Evolutionary conservation across 495 filamentous ascomycete species (phyloP), one percentile per base, ranked within the genome.

Genomic region (Penicillium pancosmium): DNA sequence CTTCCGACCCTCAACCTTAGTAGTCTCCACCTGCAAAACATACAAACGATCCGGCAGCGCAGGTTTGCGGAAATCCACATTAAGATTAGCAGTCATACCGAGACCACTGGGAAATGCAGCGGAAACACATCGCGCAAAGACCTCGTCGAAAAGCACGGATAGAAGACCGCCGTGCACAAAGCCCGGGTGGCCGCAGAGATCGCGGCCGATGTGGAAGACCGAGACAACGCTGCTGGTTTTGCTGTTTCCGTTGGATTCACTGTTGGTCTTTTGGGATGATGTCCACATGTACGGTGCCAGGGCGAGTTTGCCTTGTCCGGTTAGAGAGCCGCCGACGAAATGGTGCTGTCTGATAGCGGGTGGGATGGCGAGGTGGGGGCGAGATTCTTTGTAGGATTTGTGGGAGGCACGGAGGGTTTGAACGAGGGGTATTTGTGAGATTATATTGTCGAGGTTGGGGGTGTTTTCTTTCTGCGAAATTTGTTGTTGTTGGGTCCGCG

Each of bases 201-300:
- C 62, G 2, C 57, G 43, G 13, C 75, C 75, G 11, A 75, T 65
- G 47, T 78, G 75, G 65, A 78, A 76, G 9, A 76, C 58, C 0
- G 75, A 71, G 0, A 73, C 50, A 4, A 73, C 69, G 27, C 55
- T 65, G 57, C 64, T 68, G 16, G 55, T 35, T 47, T 56, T 82
- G 16, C 56, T 7, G 34, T 59, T 57, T 4, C 34, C 52, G 5
- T 48, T 63, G 5, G 60, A 33, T 55, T 62, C 49, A 19, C 15
- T n/a, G 2, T 60, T 34, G 15, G 31, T 35, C 13, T 59, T 60
- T 21, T 31, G 7, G 1, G 54, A 61, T 0, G 57, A 56, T 9
- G 76, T 80, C 79, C 88, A 98, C 50, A 85, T 83, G 34, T 91
- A 83, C 1, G 93, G 94, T 5, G 92, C 88, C 0, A 94, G 86